Evolutionary conservation across 176 grass and related monocot species (phyloP).

Genomic region (sorghum (Sorghum bicolor)): Sorghum_bicolor_NCBIv3 NC_012870.2:71566001-71566500

Average conservation of each 20-base stretch:
- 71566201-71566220: slow-evolving; percentile 49
- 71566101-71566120: neutral
- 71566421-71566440: slow-evolving; percentile 1
- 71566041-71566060: no score
- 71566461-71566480: slow-evolving; percentile 18
- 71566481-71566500: slow-evolving; percentile 51
- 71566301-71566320: slow-evolving; percentile 82
- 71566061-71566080: neutral
- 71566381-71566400: neutral
- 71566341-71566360: slow-evolving; percentile 62
- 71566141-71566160: slow-evolving; percentile 58
- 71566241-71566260: slow-evolving; percentile 53
- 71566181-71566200: slow-evolving; percentile 49
- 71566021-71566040: no score
- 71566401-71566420: neutral
- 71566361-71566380: neutral
- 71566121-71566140: slow-evolving; percentile 11
- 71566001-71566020: no score
- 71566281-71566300: neutral
- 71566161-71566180: slow-evolving; percentile 97
- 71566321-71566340: slow-evolving; percentile 88
- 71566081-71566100: neutral
- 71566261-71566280: neutral
- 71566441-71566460: neutral
- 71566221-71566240: slow-evolving; percentile 30